A percentile compares a stretch with the other conserved stretches of the same genome.
phyloP scores from a whole-genome alignment of 2,329 filamentous ascomycete species.

The Aspergillus phoenicis region DNA sequence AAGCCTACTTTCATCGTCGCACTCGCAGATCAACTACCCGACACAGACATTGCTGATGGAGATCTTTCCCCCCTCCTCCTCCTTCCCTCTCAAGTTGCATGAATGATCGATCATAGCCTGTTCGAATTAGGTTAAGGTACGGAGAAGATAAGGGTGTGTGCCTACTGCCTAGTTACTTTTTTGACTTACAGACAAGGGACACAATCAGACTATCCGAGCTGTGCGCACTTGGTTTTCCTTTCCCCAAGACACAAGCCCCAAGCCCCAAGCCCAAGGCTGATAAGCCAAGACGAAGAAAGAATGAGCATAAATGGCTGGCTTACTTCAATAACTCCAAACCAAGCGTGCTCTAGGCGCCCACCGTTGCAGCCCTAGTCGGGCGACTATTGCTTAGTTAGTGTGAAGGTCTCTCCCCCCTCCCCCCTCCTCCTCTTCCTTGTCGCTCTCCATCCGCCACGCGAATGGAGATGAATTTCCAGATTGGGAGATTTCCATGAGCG shows the following conservation, averaged over 20 bases:
- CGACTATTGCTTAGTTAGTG: conserved; percentile 8
- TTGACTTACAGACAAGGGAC: too few species aligned
- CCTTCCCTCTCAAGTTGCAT: conserved; percentile 2
- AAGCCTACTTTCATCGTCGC: conserved; percentile 1
- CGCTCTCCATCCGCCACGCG: background rate
- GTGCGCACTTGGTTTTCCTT: too few species aligned
- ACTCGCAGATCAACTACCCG: conserved; percentile 21
- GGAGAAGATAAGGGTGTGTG: background rate
- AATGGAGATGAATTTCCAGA: background rate
- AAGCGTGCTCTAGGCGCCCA: conserved; percentile 9
- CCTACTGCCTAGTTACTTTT: background rate
- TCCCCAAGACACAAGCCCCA: too few species aligned
- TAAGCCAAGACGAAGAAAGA: conserved; percentile 1
- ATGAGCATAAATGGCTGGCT: background rate
- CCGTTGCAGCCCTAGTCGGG: conserved; percentile 10
- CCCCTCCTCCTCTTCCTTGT: background rate
- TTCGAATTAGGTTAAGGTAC: conserved; percentile 22
- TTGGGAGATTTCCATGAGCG: background rate
- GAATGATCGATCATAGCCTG: conserved; percentile 21
- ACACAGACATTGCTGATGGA: conserved; percentile 17
- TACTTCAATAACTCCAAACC: conserved; percentile 7
- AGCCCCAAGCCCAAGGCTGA: background rate
- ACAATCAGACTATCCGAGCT: too few species aligned
- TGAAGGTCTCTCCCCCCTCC: background rate
- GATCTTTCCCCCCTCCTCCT: conserved; percentile 13